Percentiles rank a stretch among this genome's conserved stretches.
Evolutionary conservation across 805 yeast genomes (phyloP).

Genomic region (Ogataea methanolica): DNA sequence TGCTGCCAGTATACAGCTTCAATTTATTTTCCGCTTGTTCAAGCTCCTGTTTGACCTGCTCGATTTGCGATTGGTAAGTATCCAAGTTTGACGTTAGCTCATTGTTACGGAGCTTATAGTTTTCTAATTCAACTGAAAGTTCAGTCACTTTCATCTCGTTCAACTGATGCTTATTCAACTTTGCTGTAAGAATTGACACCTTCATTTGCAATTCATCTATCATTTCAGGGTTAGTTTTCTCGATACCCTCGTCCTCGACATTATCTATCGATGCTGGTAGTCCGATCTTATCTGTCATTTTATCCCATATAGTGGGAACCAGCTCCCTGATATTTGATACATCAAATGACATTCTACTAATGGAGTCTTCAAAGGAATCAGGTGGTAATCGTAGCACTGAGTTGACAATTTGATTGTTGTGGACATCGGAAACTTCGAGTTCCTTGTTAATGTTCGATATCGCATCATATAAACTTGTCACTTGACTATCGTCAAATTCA

Average conservation of each 20-base stretch:
- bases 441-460: neutral
- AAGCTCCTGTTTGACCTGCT: conserved; percentile 1
- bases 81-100: conserved; percentile 12
- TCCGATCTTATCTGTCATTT: no score
- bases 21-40: conserved; percentile 5
- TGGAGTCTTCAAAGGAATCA: no score
- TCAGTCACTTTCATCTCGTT: conserved; percentile 27
- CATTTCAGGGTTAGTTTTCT: neutral
- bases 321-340: no score
- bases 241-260: neutral
- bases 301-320: no score
- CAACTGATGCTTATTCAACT: conserved; percentile 31
- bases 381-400: no score
- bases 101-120: conserved; percentile 21
- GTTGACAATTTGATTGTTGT: no score
- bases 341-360: no score
- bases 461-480: neutral
- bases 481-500: neutral
- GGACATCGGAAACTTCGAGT: neutral
- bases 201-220: conserved; percentile 43
- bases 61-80: conserved; percentile 8
- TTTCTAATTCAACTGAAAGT: conserved; percentile 18
- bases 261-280: neutral
- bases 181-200: conserved; percentile 40
- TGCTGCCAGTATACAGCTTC: conserved; percentile 8